Conservation (phyloP, 305 asterid species). For the Fraxinus sp. region DNA sequence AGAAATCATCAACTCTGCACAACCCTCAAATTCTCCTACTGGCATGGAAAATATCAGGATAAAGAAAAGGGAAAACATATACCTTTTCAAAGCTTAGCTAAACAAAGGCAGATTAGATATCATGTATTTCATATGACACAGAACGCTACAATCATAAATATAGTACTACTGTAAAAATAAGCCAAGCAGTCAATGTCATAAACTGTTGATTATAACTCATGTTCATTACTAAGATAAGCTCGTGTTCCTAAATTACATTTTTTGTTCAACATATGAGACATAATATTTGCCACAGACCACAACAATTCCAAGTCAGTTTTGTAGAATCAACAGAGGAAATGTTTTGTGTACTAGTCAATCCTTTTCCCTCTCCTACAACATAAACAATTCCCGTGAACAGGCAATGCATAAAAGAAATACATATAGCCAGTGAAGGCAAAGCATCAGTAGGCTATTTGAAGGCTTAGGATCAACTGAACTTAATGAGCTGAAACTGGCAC, state of each 20-base stretch:
- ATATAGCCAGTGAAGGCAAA: not conserved
- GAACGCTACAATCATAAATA: too few species aligned
- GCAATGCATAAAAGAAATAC: not conserved
- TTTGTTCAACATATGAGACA: too few species aligned
- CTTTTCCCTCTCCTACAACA: constrained; percentile 47
- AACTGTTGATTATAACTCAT: too few species aligned
- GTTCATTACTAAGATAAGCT: too few species aligned
- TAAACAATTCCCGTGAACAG: constrained; percentile 21
- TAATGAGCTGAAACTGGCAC: not conserved
- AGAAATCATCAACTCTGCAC: not conserved
- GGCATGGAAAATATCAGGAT: not conserved
- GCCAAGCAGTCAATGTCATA: too few species aligned
- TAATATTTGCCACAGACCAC: not conserved
- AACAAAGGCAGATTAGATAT: not conserved
- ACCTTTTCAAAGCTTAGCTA: not conserved
- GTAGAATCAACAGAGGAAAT: constrained; percentile 14
- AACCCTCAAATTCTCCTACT: not conserved
- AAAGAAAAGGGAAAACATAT: not conserved
- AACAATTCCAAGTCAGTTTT: constrained; percentile 33
- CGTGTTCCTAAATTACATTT: too few species aligned
- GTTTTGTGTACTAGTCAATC: constrained; percentile 23
- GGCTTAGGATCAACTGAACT: not conserved
- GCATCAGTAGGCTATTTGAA: not conserved
- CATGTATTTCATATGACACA: too few species aligned
- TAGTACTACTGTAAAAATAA: too few species aligned